Base-by-base conservation (phyloP, 371 early-diverging fungal genomes). In the Mucor lusitanicus region DNA sequence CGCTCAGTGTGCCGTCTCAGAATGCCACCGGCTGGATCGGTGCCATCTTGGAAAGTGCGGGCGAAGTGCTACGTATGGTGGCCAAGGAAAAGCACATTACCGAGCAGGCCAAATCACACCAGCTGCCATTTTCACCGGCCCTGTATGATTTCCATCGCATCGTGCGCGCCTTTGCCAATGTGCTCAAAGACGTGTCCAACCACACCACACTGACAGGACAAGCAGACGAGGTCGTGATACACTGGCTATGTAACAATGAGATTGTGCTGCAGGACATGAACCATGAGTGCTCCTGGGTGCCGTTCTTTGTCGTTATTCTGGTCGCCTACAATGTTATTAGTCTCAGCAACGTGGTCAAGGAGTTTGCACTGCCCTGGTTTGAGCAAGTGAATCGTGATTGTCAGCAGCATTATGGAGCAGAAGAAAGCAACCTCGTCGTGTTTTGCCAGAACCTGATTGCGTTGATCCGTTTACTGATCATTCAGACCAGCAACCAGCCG, bases 371-470 rank as follows among this genome's bases (percentile, higher is more conserved):
- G 19, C 74, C 76, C 1, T 78, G 83, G 72, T 69, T 87, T 69
- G 76, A 70, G 23, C 75, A 74, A 6, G 69, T 83, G 12, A 73
- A 78, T n/a, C 67, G 57, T 11, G 74, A 75, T 23, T 67, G 73
- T 5, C 76, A 81, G 21, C 72, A 67, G 17, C 65, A 70, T 25
- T 70, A 76, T 23, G 66, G 68, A 59, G 63, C 76, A 35, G 80
- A 76, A 5, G 76, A 83, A 19, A 68, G 67, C 32, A 56, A 71
- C 2, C 65, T 75, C 3, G 33, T 83, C 27, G 77, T 79, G 12
- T 73, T 84, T 17, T 83, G 85, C 67, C 76, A 76, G 48, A 86
- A 85, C 23, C 64, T 88, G 55, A 78, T 86, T 6, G 61, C 69
- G 17, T 58, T 88, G 15, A 69, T 86, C 5, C 79, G 87, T 3